Conservation (phyloP, 495 filamentous ascomycete genomes). For the Lasiosphaeria miniovina region DNA sequence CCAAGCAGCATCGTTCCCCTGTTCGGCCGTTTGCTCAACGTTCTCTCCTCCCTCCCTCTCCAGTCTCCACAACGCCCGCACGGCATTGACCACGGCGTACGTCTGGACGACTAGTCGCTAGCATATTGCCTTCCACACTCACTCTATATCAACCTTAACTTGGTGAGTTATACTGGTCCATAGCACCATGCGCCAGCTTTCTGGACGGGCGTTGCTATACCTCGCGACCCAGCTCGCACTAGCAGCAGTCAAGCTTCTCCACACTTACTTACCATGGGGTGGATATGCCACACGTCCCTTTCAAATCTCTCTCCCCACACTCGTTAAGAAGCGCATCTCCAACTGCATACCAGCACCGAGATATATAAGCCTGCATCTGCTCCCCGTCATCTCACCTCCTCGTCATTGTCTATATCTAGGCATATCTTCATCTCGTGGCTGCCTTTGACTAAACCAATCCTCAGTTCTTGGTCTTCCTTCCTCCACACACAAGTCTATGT, state of each 20-base stretch:
- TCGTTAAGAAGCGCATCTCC: slow-evolving; percentile 25
- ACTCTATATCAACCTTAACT: slow-evolving; percentile 32
- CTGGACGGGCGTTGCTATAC: slow-evolving; percentile 18
- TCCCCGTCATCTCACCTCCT: slow-evolving; percentile 32
- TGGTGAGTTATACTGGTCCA: slow-evolving; percentile 25
- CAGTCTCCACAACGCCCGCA: slow-evolving; percentile 9
- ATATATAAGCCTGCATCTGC: slow-evolving; percentile 36
- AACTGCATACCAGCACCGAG: slow-evolving; percentile 30
- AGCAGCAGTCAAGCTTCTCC: slow-evolving; percentile 24
- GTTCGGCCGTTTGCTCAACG: slow-evolving; percentile 16
- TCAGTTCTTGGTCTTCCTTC: slow-evolving; percentile 10
- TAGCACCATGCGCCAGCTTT: slow-evolving; percentile 16
- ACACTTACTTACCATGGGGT: slow-evolving; percentile 13
- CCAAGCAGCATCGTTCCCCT: slow-evolving; percentile 23
- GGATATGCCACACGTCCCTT: slow-evolving; percentile 22
- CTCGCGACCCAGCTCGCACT: slow-evolving; percentile 14
- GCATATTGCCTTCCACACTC: slow-evolving; percentile 26
- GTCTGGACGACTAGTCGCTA: slow-evolving; percentile 14
- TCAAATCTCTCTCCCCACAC: slow-evolving; percentile 31
- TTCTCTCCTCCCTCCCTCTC: slow-evolving; percentile 11
- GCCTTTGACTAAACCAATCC: slow-evolving; percentile 10
- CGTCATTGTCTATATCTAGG: slow-evolving; percentile 26
- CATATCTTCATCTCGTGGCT: slow-evolving; percentile 20
- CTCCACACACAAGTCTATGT: slow-evolving; percentile 4
- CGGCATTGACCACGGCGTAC: slow-evolving; percentile 33